Evolutionary conservation across 2,329 filamentous ascomycete species (phyloP).

Genomic region (Onygenales sp.): DNA sequence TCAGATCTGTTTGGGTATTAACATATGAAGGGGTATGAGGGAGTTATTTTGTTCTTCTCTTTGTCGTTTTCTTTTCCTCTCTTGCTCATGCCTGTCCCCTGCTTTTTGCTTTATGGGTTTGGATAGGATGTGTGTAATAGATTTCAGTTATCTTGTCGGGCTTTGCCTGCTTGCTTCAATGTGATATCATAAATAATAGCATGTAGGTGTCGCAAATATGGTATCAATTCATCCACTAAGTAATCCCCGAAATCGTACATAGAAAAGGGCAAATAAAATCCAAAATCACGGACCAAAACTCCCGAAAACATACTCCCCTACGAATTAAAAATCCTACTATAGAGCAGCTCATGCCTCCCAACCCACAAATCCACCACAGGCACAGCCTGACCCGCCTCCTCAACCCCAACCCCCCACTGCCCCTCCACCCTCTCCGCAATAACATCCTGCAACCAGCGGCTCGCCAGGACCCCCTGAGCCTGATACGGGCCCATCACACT

Average conservation of each 20-base stretch:
- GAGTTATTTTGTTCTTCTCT: constrained; percentile 10
- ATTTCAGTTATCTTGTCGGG: no score
- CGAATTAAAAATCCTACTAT: constrained; percentile 60
- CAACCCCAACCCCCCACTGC: constrained; percentile 39
- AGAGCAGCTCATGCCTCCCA: constrained; percentile 55
- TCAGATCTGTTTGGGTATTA: no score
- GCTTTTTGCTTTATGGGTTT: constrained; percentile 9
- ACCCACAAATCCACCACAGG: constrained; percentile 56
- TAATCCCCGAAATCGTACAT: no score
- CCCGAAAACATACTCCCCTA: constrained; percentile 20
- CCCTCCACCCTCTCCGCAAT: constrained; percentile 41
- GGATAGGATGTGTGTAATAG: no score
- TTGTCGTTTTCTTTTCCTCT: constrained; percentile 7
- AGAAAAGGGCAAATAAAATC: no score
- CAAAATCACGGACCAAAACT: neutral
- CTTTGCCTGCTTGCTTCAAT: neutral
- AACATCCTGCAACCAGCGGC: constrained; percentile 41
- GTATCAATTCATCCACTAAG: neutral
- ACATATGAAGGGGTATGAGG: neutral
- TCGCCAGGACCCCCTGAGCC: constrained; percentile 50
- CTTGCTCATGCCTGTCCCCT: constrained; percentile 3
- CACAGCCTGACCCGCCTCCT: constrained; percentile 52
- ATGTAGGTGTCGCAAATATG: no score
- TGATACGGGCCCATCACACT: constrained; percentile 59
- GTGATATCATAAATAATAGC: neutral